Evolutionary conservation across 148 eudicot species (phyloP).

Genomic region (Nepenthes mirabilis): DNA sequence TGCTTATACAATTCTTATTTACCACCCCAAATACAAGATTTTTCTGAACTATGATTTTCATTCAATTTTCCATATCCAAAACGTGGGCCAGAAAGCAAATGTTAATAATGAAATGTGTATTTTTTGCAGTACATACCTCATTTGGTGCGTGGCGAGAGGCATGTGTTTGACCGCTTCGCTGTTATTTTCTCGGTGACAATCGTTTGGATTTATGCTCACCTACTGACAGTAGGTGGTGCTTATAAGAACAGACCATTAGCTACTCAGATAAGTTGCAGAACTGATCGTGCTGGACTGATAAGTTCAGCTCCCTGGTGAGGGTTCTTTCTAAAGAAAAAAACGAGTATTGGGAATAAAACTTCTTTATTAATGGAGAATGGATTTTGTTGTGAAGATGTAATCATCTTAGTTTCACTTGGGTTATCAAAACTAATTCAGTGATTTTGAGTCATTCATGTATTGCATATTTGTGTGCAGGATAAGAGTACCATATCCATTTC

Average conservation of each 20-base stretch:
- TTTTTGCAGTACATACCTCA: constrained; percentile 73
- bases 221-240: constrained; percentile 86
- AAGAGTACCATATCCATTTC: constrained; percentile 85
- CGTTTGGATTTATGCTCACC: constrained; percentile 81
- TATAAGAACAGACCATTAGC: constrained; percentile 43
- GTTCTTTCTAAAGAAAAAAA: background rate
- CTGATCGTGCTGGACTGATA: constrained; percentile 85
- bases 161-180: constrained; percentile 66
- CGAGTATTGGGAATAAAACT: background rate
- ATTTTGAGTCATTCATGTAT: background rate
- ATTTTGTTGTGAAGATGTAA: too few species aligned
- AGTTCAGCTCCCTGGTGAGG: constrained; percentile 72
- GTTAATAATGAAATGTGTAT: background rate
- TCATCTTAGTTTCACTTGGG: too few species aligned
- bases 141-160: constrained; percentile 42
- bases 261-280: constrained; percentile 77
- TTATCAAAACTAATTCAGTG: background rate
- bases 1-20: background rate
- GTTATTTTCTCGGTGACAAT: constrained; percentile 68
- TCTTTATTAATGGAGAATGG: too few species aligned
- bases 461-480: constrained; percentile 41
- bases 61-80: too few species aligned
- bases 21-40: background rate
- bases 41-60: too few species aligned
- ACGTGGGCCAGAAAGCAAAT: too few species aligned